Conservation (phyloP, 2,329 filamentous ascomycete genomes). For the Sarocladium strictum region DNA sequence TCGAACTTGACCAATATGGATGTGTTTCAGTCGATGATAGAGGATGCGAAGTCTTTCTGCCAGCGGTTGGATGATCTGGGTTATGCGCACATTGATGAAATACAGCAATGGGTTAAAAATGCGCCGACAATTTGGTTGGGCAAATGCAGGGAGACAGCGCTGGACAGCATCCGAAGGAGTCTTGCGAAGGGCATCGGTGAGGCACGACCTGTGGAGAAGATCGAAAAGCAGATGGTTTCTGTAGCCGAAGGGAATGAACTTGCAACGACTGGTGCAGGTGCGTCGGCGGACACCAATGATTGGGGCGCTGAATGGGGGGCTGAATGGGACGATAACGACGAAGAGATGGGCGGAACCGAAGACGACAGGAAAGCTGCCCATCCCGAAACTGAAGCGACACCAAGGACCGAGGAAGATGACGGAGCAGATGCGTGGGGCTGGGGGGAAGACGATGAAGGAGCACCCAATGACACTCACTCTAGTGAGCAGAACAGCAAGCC, state of each 20-base stretch:
- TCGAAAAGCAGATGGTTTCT: conserved; percentile 77
- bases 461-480: conserved; percentile 13
- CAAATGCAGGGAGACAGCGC: conserved; percentile 72
- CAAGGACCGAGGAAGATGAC: conserved; percentile 30
- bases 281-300: conserved; percentile 46
- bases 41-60: conserved; percentile 59
- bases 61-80: conserved; percentile 52
- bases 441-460: conserved; percentile 50
- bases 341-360: conserved; percentile 22
- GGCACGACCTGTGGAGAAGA: conserved; percentile 68
- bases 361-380: neutral
- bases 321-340: conserved; percentile 70
- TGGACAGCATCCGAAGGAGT: conserved; percentile 67
- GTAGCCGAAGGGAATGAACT: conserved; percentile 61
- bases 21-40: conserved; percentile 65
- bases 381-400: conserved; percentile 11
- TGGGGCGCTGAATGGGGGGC: conserved; percentile 76
- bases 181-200: conserved; percentile 62
- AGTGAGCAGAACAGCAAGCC: neutral
- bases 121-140: conserved; percentile 80
- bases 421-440: conserved; percentile 66
- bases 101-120: conserved; percentile 75
- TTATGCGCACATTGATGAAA: conserved; percentile 56
- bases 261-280: conserved; percentile 43
- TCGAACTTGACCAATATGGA: conserved; percentile 64